Base-by-base conservation (phyloP, 805 yeast genomes). In the Pichia scutulata region DNA sequence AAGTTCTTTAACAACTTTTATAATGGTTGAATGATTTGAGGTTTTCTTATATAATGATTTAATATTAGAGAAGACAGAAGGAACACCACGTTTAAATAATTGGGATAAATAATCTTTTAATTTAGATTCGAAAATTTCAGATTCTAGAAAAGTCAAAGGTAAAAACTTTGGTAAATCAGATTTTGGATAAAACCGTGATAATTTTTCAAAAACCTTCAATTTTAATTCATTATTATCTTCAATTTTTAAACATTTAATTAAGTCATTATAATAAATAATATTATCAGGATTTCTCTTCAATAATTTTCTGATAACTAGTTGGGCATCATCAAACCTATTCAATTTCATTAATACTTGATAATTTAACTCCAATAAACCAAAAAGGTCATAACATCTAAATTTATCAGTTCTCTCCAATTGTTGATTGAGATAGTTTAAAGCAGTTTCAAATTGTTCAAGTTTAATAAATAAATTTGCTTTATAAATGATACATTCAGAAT, bases 251-350 rank as follows among this genome's bases (percentile, higher is more conserved):
- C 87, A 71, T 23, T 73, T 65, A 62, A 92, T 96, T 54, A 93
- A 71, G 40, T 77, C 67, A 46, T 68, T 64, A 64, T 88, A 90
- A 62, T 88, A 89, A 13, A 65, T 70, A 37, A 72, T 70, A 59
- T 85, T 77, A 61, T 89, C 96, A 0, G 98, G 96, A 64, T 92
- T 92, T 61, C 96, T 81, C 63, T 85, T 80, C 52, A 92, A 72
- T 51, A 92, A 72, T 50, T 74, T 70, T 62, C 95, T 78, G 62
- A 82, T 86, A 40, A 79, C 72, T 46, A 76, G 59, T 18, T 87
- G 80, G 1, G 97, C 92, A 48, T 86, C 88, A 49, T 78, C 71
- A 14, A 62, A 60, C 42, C 72, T 69, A 1, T 49, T 48, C 52
- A 86, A 67, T 40, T 79, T 73, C 64, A 81, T 66, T 49, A 81